These are phyloP conservation scores for Passalora sequoiae DNA, from an alignment of 2,329 filamentous ascomycete species.

Conservation along the genomic window DNA sequence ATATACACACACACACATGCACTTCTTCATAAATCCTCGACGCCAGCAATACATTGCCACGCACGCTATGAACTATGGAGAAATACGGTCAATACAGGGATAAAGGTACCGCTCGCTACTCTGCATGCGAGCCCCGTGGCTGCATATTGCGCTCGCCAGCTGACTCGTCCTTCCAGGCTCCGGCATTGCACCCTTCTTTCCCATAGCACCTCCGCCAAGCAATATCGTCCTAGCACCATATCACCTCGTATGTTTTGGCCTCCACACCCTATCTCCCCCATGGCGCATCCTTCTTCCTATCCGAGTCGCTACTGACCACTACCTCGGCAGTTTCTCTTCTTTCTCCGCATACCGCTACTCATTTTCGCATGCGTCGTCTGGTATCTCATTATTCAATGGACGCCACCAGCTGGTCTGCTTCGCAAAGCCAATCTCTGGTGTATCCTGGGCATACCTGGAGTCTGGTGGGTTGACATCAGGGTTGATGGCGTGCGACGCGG, in stretches of 20 bases:
- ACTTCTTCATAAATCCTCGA: too few relatives aligned
- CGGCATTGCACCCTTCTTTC: constrained; percentile 92
- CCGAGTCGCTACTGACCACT: not conserved
- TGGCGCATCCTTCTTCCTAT: not conserved
- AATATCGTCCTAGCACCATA: constrained; percentile 55
- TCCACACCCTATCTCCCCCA: too few relatives aligned
- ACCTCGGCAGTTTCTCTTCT: constrained; percentile 61
- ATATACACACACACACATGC: too few relatives aligned
- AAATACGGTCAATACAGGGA: constrained; percentile 93
- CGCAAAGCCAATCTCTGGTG: constrained; percentile 86
- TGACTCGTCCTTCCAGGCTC: constrained; percentile 58
- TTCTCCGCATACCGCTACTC: constrained; percentile 74
- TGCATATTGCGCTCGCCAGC: constrained; percentile 8
- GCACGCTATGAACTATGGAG: constrained; percentile 71
- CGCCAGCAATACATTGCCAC: too few relatives aligned
- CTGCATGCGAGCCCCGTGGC: constrained; percentile 10
- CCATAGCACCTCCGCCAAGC: constrained; percentile 62
- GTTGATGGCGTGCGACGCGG: constrained; percentile 94
- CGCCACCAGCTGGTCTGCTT: constrained; percentile 62
- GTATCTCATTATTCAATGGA: constrained; percentile 54
- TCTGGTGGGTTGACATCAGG: constrained; percentile 99
- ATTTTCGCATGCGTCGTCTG: constrained; percentile 50
- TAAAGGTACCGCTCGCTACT: constrained; percentile 55
- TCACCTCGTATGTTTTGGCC: constrained; percentile 28
- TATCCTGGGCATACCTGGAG: constrained; percentile 79